Conservation (phyloP, 2,329 filamentous ascomycete genomes). For the Aspergillus cejpii region DNA sequence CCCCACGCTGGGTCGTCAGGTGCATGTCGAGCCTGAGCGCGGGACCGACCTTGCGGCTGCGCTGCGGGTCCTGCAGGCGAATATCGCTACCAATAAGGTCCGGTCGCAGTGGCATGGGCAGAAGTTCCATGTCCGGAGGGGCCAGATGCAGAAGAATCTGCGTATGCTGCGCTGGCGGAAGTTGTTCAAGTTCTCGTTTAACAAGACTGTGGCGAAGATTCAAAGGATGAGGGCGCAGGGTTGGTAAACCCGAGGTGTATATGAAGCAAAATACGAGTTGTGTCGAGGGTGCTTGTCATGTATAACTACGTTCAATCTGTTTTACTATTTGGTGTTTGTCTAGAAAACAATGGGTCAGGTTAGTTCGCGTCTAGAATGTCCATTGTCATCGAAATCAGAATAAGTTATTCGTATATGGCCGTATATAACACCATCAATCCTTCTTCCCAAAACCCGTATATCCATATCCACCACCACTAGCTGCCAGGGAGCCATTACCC, state of each 20-base stretch:
- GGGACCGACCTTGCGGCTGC: conserved; percentile 28
- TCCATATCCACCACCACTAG: conserved; percentile 25
- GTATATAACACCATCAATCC: conserved; percentile 27
- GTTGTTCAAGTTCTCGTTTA: conserved; percentile 42
- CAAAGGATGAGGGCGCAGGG: conserved; percentile 43
- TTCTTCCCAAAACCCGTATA: conserved; percentile 40
- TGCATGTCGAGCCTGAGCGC: conserved; percentile 30
- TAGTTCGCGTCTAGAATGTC: neutral
- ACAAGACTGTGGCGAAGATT: conserved; percentile 38
- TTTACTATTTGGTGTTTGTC: conserved; percentile 14
- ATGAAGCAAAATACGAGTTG: no score
- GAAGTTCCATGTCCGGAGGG: conserved; percentile 39
- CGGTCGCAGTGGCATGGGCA: conserved; percentile 28
- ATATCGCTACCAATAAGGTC: conserved; percentile 31
- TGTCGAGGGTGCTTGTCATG: conserved; percentile 1
- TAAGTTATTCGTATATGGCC: neutral
- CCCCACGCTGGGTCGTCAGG: conserved; percentile 33
- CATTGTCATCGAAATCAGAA: neutral
- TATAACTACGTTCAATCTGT: conserved; percentile 11
- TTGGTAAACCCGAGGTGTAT: no score
- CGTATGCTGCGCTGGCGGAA: conserved; percentile 38
- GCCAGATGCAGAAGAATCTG: conserved; percentile 38
- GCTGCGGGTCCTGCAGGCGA: conserved; percentile 23
- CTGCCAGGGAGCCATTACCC: conserved; percentile 23
- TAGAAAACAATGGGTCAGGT: neutral